phyloP scores from a whole-genome alignment of 2,329 filamentous ascomycete genomes.

The Microdochium bolleyi region DNA sequence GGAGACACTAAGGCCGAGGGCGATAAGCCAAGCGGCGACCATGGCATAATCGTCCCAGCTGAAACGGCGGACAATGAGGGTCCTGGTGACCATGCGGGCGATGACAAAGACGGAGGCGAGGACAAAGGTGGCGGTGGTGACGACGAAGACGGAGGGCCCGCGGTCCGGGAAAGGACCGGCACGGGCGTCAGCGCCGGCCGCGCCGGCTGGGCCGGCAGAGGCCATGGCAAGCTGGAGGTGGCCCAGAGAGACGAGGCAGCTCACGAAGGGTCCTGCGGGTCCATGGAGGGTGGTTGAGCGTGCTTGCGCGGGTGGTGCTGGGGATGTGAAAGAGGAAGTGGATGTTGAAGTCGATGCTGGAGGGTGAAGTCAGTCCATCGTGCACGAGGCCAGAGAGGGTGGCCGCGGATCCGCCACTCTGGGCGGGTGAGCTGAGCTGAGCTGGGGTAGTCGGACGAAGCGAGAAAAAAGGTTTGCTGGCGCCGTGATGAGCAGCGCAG shows the following conservation, averaged over 20 bases:
- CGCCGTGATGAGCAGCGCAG: no score
- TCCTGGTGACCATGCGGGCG: slow-evolving; percentile 64
- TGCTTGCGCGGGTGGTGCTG: neutral
- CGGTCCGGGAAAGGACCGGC: slow-evolving; percentile 24
- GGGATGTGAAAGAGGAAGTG: neutral
- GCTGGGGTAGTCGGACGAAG: no score
- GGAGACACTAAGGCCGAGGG: slow-evolving; percentile 58
- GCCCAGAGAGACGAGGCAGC: neutral
- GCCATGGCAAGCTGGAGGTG: neutral
- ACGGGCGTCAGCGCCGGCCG: neutral
- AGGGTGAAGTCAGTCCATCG: no score
- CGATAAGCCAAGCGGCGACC: slow-evolving; percentile 66
- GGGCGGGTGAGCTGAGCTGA: no score
- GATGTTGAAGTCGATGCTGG: neutral
- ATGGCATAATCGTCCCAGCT: slow-evolving; percentile 78
- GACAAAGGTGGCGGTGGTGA: slow-evolving; percentile 61
- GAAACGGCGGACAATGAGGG: slow-evolving; percentile 63
- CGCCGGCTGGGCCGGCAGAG: neutral
- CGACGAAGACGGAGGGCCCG: slow-evolving; percentile 56
- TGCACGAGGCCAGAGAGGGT: no score
- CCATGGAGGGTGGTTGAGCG: neutral
- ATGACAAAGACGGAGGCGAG: slow-evolving; percentile 68
- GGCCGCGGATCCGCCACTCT: no score
- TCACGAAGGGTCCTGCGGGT: neutral
- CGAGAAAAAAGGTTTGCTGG: no score